phyloP scores from a whole-genome alignment of 106 monocot species.

The Dactylorhiza incarnata region DNA sequence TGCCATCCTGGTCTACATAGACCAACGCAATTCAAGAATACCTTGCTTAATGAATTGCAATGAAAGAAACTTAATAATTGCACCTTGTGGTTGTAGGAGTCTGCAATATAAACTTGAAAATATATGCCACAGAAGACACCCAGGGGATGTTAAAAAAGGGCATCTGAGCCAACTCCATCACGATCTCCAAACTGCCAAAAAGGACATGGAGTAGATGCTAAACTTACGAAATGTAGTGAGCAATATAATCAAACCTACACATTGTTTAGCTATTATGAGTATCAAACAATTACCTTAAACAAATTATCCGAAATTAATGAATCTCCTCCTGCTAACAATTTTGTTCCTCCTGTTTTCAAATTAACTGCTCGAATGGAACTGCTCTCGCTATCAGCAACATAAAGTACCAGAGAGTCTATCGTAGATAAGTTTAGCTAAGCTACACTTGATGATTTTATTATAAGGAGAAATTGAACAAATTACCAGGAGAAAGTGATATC shows the following conservation, averaged over 20 bases:
- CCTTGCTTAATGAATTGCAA: not conserved
- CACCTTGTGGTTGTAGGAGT: slow-evolving; percentile 99
- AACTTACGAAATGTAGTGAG: not conserved
- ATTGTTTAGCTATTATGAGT: not conserved
- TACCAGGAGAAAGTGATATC: no score
- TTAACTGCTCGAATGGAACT: no score
- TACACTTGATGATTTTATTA: no score
- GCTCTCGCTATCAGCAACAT: no score
- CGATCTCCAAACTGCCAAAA: slow-evolving; percentile 79
- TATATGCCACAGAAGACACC: slow-evolving; percentile 55
- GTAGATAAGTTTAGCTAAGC: no score
- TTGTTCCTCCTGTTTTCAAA: no score
- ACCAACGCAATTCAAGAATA: not conserved
- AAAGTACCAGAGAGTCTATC: no score
- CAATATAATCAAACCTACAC: not conserved
- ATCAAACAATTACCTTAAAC: slow-evolving; percentile 43
- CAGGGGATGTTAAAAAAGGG: slow-evolving; percentile 83
- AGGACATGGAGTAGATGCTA: not conserved
- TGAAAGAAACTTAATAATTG: not conserved
- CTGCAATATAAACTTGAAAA: slow-evolving; percentile 71
- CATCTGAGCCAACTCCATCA: slow-evolving; percentile 85
- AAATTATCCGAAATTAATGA: no score
- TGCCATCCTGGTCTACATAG: not conserved
- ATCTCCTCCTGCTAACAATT: no score
- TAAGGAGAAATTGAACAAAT: no score